phyloP scores from a whole-genome alignment of 345 rosid genomes.

The Mercurialis annua region DNA sequence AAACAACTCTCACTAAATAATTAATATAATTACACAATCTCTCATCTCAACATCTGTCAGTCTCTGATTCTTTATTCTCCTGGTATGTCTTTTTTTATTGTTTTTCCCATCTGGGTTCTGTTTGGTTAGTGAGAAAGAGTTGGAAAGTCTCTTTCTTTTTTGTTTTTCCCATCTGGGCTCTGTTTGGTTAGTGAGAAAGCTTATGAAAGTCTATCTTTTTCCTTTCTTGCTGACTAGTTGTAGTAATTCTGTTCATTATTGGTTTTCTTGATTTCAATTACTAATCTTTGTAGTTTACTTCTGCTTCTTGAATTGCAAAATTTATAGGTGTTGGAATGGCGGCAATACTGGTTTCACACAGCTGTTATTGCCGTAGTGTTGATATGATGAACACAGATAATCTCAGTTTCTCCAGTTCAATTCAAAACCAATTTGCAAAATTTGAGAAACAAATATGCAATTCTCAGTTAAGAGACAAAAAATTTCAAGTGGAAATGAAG shows the following conservation, averaged over 20 bases:
- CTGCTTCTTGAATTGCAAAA: neutral
- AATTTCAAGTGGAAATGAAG: constrained; percentile 51
- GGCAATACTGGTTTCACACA: constrained; percentile 70
- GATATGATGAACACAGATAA: constrained; percentile 33
- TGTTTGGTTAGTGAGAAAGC: constrained; percentile 6
- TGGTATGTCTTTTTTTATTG: neutral
- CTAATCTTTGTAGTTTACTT: neutral
- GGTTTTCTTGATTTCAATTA: neutral
- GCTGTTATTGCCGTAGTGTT: constrained; percentile 45
- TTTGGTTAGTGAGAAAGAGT: no score
- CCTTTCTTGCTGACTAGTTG: neutral
- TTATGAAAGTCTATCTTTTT: neutral
- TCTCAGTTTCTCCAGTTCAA: constrained; percentile 52
- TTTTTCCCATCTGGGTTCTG: constrained; percentile 23
- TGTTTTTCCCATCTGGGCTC: constrained; percentile 13
- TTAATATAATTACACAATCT: neutral
- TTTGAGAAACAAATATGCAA: constrained; percentile 34
- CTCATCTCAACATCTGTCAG: neutral
- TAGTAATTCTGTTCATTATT: neutral
- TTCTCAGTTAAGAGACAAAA: constrained; percentile 21
- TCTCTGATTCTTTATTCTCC: constrained; percentile 8
- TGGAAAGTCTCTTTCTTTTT: no score
- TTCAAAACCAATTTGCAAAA: constrained; percentile 29
- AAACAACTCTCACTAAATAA: no score
- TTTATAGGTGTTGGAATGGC: constrained; percentile 50